These are phyloP conservation scores for Entamoeba moshkovskii DNA, from an alignment of 208 protist species.

Conservation along the genomic window DNA sequence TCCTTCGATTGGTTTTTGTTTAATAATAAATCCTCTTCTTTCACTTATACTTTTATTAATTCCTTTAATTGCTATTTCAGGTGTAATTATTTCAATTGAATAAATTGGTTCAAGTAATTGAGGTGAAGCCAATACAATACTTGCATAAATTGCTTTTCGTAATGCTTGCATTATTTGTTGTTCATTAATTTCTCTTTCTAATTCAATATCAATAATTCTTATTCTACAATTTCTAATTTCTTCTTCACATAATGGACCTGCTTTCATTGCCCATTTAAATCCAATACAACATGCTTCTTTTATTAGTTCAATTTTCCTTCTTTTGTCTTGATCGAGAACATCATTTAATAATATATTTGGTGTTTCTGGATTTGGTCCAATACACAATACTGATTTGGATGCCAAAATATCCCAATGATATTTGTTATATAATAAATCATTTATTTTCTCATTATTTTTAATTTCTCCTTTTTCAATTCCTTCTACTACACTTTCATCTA, in stretches of 20 bases:
- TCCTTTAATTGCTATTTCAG: slow-evolving; percentile 56
- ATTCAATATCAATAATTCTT: slow-evolving; percentile 52
- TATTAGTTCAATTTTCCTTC: slow-evolving; percentile 35
- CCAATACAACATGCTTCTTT: slow-evolving; percentile 49
- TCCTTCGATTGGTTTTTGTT: slow-evolving; percentile 72
- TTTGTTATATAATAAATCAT: slow-evolving; percentile 4
- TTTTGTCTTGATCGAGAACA: slow-evolving; percentile 50
- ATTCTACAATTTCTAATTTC: slow-evolving; percentile 69
- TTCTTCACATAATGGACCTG: slow-evolving; percentile 91
- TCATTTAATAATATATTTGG: slow-evolving; percentile 89
- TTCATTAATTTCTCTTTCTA: slow-evolving; percentile 51
- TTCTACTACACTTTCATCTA: slow-evolving; percentile 59
- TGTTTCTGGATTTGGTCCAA: slow-evolving; percentile 58
- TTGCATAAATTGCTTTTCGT: slow-evolving; percentile 45
- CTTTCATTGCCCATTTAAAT: slow-evolving; percentile 69
- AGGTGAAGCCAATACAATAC: slow-evolving; percentile 76
- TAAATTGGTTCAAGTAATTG: slow-evolving; percentile 92
- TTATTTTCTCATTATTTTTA: not conserved
- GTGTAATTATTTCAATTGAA: slow-evolving; percentile 68
- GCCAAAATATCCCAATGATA: slow-evolving; percentile 85
- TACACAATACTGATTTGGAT: slow-evolving; percentile 69
- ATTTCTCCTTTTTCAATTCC: slow-evolving; percentile 53
- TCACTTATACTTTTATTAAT: slow-evolving; percentile 55
- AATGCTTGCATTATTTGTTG: slow-evolving; percentile 60
- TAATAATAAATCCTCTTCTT: slow-evolving; percentile 67